Base-by-base conservation (phyloP, 73 alveolate genomes). In the Symbiodinium natans region DNA sequence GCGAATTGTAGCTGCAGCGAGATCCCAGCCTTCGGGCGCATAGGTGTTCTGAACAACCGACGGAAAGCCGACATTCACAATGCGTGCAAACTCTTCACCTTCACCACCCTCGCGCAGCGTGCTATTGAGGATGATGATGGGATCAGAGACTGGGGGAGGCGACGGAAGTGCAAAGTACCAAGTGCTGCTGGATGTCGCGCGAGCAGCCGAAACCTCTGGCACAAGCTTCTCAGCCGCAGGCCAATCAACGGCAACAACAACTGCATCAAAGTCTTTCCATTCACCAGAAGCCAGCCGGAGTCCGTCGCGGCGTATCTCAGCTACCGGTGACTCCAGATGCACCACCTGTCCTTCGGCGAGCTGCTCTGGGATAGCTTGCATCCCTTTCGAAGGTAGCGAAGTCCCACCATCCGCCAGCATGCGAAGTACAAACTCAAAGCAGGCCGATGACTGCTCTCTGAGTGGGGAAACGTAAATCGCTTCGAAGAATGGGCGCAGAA, bases 141-240 rank as follows among this genome's bases (percentile, higher is more conserved):
- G 97, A 38, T 90, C 97, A 4, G 54, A 15, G 36, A 90, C 89
- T 6, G 97, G 97, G 15, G 89, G 87, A 8, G 97, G 52, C 25
- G 43, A n/a, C 46, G 97, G 97, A 4, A 90, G 52, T 7, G 97
- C 97, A 42, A 90, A 90, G 52, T 90, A 90, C 97, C 97, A 90
- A 33, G 97, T 90, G 41, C 82, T 29, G 54, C 97, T 90, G 82
- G 43, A 56, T 15, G 97, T 90, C 31, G 89, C 89, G 7, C 33
- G 25, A 9, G 39, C 7, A n/a, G 23, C 46, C 0, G 84, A 34
- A 17, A 89, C 25, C 77, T 90, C 97, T 25, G 97, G 77, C 42
- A 46, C 21, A 21, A 90, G 80, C 31, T 29, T 29, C n/a, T 54
- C 29, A 5, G 97, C 97, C 9, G 87, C 34, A 13, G 97, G 97